Percentiles rank a stretch among this genome's conserved stretches.
These are phyloP conservation scores for Malus sylvestris DNA, from an alignment of 306 rosid genomes.

Conservation along the genomic window DNA sequence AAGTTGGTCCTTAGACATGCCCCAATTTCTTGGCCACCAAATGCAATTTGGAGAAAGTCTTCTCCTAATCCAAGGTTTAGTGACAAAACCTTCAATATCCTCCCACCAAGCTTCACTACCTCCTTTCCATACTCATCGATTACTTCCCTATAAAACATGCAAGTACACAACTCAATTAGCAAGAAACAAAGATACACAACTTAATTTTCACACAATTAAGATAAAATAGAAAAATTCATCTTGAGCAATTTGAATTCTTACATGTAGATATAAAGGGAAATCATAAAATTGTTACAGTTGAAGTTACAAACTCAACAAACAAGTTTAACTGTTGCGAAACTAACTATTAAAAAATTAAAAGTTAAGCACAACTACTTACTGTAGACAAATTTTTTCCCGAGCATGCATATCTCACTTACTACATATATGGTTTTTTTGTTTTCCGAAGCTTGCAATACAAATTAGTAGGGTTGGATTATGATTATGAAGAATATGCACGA, in stretches of 20 bases:
- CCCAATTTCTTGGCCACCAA: constrained; percentile 72
- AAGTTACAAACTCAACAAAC: too few species aligned
- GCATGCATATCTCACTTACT: background rate
- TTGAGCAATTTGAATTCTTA: background rate
- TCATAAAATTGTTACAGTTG: background rate
- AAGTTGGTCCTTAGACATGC: constrained; percentile 81
- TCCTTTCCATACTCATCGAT: constrained; percentile 82
- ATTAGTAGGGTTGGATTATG: background rate
- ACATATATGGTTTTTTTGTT: background rate
- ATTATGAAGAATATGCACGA: background rate
- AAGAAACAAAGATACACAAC: background rate
- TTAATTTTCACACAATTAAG: background rate
- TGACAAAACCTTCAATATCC: constrained; percentile 54
- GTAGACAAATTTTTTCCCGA: background rate
- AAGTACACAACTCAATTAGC: constrained; percentile 1
- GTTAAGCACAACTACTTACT: background rate
- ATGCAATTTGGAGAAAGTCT: constrained; percentile 39
- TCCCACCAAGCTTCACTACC: constrained; percentile 59
- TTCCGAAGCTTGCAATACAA: background rate
- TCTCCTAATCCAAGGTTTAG: constrained; percentile 54
- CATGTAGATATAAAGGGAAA: background rate
- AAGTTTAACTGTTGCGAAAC: background rate
- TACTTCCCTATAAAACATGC: constrained; percentile 41
- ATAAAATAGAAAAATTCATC: background rate
- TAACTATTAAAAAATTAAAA: background rate